Evolutionary conservation across 2,329 filamentous ascomycete genomes (phyloP).

Genomic region (Fusarium sp.): DNA sequence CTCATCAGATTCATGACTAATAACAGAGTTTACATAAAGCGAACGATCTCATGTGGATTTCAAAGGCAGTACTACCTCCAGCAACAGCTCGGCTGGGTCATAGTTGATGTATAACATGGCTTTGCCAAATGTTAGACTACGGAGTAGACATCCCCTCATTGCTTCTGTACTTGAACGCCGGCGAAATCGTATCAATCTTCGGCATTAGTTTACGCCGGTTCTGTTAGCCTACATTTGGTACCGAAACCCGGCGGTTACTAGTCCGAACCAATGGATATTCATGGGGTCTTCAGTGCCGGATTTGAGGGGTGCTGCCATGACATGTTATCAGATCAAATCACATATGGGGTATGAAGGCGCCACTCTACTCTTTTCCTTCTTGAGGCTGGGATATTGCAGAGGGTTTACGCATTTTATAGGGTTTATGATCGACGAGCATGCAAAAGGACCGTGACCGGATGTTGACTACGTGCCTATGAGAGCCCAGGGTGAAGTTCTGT

Average conservation of each 20-base stretch:
- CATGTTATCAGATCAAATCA: conserved; percentile 28
- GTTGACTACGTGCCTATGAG: conserved; percentile 5
- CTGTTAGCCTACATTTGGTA: conserved; percentile 12
- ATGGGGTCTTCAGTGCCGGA: conserved; percentile 15
- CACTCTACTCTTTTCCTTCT: conserved; percentile 12
- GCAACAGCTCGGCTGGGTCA: conserved; percentile 17
- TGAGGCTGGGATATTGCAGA: conserved; percentile 17
- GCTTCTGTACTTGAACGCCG: conserved; percentile 3
- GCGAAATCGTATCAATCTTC: conserved; percentile 9
- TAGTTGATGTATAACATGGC: conserved; percentile 10
- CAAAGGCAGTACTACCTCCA: not conserved
- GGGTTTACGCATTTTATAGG: conserved; percentile 12
- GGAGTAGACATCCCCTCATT: not conserved
- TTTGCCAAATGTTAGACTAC: conserved; percentile 9
- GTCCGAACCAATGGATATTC: conserved; percentile 7
- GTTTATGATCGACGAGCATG: conserved; percentile 24
- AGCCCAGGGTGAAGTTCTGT: not conserved
- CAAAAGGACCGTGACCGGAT: conserved; percentile 26
- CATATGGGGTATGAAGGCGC: conserved; percentile 21
- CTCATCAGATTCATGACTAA: conserved; percentile 6
- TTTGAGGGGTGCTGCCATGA: conserved; percentile 21
- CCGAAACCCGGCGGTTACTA: conserved; percentile 9
- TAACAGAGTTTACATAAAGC: conserved; percentile 7
- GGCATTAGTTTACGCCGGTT: conserved; percentile 16
- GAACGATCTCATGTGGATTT: conserved; percentile 6